Percentiles rank a stretch among this genome's conserved stretches.
Evolutionary conservation across 345 rosid genomes (phyloP).

Genomic region (Microcos paniculata): DNA sequence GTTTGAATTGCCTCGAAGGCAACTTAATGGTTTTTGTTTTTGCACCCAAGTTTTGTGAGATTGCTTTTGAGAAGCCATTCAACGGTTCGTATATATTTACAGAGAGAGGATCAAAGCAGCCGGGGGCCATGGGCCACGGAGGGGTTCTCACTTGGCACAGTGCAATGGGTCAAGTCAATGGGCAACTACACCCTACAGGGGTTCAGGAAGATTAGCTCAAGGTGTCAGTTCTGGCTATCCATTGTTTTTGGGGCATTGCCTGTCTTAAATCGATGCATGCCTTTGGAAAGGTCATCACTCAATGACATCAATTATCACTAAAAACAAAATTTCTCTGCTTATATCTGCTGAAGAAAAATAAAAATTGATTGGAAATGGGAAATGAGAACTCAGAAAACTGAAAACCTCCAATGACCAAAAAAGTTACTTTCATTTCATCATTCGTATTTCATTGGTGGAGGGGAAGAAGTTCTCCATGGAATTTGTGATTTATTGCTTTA

Average conservation of each 20-base stretch:
- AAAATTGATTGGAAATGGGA: neutral
- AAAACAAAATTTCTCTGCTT: neutral
- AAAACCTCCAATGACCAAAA: no score
- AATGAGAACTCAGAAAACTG: no score
- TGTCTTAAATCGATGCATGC: no score
- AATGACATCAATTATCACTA: conserved; percentile 6
- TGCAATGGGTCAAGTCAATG: neutral
- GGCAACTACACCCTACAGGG: neutral
- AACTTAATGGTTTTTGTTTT: neutral
- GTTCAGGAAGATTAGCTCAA: neutral
- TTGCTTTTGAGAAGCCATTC: neutral
- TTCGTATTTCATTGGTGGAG: neutral
- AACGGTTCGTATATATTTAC: neutral
- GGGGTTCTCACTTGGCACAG: no score
- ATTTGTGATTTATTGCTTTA: neutral
- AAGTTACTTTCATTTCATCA: neutral
- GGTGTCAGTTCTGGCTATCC: neutral
- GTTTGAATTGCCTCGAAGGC: neutral
- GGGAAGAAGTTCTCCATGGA: neutral
- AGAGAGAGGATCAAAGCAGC: neutral
- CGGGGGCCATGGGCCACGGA: neutral
- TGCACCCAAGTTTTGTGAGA: neutral
- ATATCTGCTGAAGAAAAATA: neutral
- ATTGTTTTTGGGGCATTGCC: neutral
- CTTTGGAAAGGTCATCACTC: neutral